Conservation (phyloP, 805 yeast genomes). For the Tanozyma kutaoensis region DNA sequence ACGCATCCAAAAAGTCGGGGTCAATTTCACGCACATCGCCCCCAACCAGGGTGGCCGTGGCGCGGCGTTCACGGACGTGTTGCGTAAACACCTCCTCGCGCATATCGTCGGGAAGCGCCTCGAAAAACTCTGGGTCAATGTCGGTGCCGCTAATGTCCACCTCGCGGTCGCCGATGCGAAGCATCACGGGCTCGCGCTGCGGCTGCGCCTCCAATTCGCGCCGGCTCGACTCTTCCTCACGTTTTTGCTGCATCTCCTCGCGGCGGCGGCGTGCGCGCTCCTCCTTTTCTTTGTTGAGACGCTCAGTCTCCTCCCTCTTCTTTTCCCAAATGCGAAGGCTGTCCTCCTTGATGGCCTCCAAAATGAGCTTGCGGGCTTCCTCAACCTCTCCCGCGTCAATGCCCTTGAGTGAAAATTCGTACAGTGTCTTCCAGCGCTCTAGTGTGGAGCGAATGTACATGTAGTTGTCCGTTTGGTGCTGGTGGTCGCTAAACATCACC, state of each 20-base stretch:
- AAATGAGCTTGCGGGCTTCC: slow-evolving; percentile 1
- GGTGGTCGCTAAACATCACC: slow-evolving; percentile 4
- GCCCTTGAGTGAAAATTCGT: slow-evolving; percentile 9
- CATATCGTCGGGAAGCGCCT: slow-evolving; percentile 87
- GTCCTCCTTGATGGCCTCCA: slow-evolving; percentile 29
- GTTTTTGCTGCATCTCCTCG: slow-evolving; percentile 13
- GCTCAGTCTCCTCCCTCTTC: slow-evolving; percentile 16
- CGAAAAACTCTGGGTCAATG: slow-evolving; percentile 81
- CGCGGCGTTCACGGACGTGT: slow-evolving; percentile 66
- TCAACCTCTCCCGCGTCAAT: slow-evolving; percentile 1
- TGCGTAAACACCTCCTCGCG: slow-evolving; percentile 84
- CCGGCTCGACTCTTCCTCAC: neutral
- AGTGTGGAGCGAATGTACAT: slow-evolving; percentile 33
- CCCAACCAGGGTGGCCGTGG: slow-evolving; percentile 32
- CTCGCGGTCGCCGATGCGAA: slow-evolving; percentile 60
- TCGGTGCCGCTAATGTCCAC: slow-evolving; percentile 85
- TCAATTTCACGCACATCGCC: slow-evolving; percentile 52
- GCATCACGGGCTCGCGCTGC: slow-evolving; percentile 39
- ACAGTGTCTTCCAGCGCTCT: slow-evolving; percentile 58
- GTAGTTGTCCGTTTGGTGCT: slow-evolving; percentile 5
- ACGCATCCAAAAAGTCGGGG: slow-evolving; percentile 66
- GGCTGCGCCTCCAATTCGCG: too few relatives aligned
- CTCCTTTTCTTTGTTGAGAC: slow-evolving; percentile 12
- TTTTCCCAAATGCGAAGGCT: slow-evolving; percentile 26
- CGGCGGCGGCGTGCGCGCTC: slow-evolving; percentile 13